Base-by-base conservation (phyloP, 495 filamentous ascomycete species). In the Hyaloscypha variabilis region DNA sequence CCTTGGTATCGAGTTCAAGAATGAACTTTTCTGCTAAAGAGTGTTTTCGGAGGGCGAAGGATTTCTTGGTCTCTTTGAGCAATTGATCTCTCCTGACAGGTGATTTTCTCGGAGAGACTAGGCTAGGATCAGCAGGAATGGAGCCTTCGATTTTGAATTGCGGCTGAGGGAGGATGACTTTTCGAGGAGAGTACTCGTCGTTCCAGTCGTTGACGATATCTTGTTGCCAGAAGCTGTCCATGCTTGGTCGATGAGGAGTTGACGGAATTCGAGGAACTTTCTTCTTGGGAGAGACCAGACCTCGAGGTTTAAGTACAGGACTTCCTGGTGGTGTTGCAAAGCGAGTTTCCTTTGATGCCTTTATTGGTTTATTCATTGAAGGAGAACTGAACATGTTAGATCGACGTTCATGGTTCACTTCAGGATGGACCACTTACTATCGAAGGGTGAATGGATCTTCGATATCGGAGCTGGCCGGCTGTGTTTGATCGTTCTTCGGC, bases 161-260 rank as follows among this genome's bases (percentile, higher is more conserved):
- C 68, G 55, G 65, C 60, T 50, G 77, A 74, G 42, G 36, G 39
- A 8, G 19, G 2, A 46, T 77, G 72, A 72, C 66, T 92, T 92
- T 46, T 31, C 79, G 77, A 0, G 90, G 88, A 8, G 91, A 91
- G 74, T 93, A 87, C 63, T 89, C 76, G 66, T 96, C 92, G 68
- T 92, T 89, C 93, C 92, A 97, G 62, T 86, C 85, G 75, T 94
- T 91, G 66, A 91, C 86, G 14, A 84, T 76, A 29, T 88, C 89
- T 64, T 88, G 84, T 61, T 81, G 83, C 94, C 94, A 97, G 76
- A 97, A 96, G 14, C 85, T 84, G 69, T 95, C 92, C 28, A 87
- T 82, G 59, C 82, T 90, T 51, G 88, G 88, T 52, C 87, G 84
- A 71, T 91, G 71, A 14, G 73, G 70, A 2, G 76, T 68, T 1